Base-by-base conservation (phyloP, 345 rosid genomes). In the Arabidopsis arenosa region DNA sequence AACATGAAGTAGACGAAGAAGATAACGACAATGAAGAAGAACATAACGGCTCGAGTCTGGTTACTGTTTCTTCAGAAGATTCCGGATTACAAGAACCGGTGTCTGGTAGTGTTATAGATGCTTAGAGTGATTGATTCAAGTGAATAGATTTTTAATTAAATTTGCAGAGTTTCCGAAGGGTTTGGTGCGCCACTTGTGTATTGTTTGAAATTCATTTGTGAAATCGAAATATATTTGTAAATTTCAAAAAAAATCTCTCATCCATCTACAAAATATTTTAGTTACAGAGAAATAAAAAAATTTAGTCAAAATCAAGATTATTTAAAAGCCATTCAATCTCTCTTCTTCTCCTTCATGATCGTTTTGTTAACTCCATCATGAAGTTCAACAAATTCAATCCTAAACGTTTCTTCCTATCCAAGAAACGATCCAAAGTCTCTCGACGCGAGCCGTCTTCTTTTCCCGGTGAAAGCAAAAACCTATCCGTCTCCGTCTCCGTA, bases 1-100 rank as follows among this genome's bases (percentile, higher is more conserved):
- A 91, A 59, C 73, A 66, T 21, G 83, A 77, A 3, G 85, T 73
- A 17, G 87, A 88, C 14, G 78, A 45, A 5, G 59, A 64, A 6
- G 80, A 62, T 4, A 57, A 44, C 13, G 49, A 67, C 15, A 13
- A 52, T 18, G 72, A 56, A 21, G 58, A 74, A 47, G 73, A 18
- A 15, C 57, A 44, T 55, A 55, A 64, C 6, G 56, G 17, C 45
- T 68, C 33, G 23, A 47, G 14, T 58, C 53, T 52, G 23, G 78
- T 47, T 57, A 67, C 9, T 10, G 37, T 39, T 30, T 68, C 63
- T 60, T 60, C 56, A 52, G 44, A 55, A 15, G 66, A 56, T 70
- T 63, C 71, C 1, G 52, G 76, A 45, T 45, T 63, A 56, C 76
- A 56, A 45, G 80, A 77, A 63, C 71, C 70, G 12, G 47, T 55